A percentile compares a stretch with the other conserved stretches of the same genome.
phyloP scores from a whole-genome alignment of 495 filamentous ascomycete genomes.

The Halenospora varia region DNA sequence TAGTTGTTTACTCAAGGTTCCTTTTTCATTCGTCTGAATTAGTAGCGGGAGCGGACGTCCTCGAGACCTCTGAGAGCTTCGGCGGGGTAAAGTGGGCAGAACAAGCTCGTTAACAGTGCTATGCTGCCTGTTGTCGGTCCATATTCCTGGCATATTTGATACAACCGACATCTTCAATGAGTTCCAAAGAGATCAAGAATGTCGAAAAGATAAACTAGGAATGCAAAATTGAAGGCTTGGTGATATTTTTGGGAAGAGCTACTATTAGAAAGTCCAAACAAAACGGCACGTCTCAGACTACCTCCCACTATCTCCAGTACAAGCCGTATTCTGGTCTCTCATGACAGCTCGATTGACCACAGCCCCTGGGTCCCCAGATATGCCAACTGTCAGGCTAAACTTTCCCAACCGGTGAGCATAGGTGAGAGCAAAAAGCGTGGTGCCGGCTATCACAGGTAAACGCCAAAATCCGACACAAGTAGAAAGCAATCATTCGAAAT shows the following conservation, averaged over 20 bases:
- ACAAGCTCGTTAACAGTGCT: background rate
- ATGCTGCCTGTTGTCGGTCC: conserved; percentile 1
- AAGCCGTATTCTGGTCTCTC: background rate
- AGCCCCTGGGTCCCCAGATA: no score
- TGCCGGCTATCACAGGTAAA: background rate
- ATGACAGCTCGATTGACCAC: background rate
- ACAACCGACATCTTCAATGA: conserved; percentile 3
- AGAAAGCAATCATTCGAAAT: background rate
- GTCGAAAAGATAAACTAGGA: background rate
- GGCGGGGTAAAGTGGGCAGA: background rate
- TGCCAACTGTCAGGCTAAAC: background rate
- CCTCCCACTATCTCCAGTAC: background rate
- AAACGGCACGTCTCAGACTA: background rate
- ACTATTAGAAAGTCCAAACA: background rate
- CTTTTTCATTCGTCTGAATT: background rate
- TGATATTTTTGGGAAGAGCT: background rate
- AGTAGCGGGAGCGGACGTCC: background rate
- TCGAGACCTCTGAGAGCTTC: background rate
- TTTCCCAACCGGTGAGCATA: background rate
- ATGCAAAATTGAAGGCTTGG: background rate
- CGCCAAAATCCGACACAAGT: background rate
- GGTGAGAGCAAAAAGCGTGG: background rate
- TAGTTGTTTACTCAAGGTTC: background rate
- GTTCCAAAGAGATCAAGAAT: background rate
- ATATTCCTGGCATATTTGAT: conserved; percentile 9